A percentile compares a stretch with the other conserved stretches of the same genome.
Evolutionary conservation across 495 filamentous ascomycete genomes (phyloP).

Genomic region (Tuber magnatum): DNA sequence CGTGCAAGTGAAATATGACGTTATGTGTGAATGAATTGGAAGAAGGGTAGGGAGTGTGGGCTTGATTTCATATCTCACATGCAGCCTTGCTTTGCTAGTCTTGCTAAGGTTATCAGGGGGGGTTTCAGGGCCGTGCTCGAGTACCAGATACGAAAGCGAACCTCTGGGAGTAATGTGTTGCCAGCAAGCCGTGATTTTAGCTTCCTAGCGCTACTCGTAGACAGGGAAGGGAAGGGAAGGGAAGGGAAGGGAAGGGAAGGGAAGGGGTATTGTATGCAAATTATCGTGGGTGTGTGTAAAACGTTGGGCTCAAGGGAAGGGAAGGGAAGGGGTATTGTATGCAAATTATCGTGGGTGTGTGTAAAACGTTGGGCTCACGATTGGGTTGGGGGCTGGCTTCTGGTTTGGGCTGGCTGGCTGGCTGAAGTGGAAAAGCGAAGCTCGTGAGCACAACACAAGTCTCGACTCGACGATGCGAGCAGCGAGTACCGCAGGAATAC

Average conservation of each 20-base stretch:
- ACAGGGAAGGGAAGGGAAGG: neutral
- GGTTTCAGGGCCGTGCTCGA: neutral
- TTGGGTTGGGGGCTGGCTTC: neutral
- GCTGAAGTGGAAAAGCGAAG: neutral
- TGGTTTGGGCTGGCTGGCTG: neutral
- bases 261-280: neutral
- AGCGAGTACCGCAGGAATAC: neutral
- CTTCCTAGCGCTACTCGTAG: neutral
- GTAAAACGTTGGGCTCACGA: neutral
- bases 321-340: neutral
- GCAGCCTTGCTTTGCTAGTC: neutral
- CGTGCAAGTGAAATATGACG: neutral
- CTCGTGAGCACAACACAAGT: neutral
- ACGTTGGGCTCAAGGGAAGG: neutral
- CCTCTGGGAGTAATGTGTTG: neutral
- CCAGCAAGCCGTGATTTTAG: neutral
- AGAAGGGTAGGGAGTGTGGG: neutral
- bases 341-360: neutral
- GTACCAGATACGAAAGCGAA: neutral
- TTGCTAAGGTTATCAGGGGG: neutral
- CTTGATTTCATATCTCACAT: neutral
- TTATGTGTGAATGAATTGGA: neutral
- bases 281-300: slow-evolving; percentile 1
- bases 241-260: neutral
- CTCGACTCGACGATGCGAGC: neutral